Conservation (phyloP, 208 protist species). For the Leishmania tarentolae region DNA sequence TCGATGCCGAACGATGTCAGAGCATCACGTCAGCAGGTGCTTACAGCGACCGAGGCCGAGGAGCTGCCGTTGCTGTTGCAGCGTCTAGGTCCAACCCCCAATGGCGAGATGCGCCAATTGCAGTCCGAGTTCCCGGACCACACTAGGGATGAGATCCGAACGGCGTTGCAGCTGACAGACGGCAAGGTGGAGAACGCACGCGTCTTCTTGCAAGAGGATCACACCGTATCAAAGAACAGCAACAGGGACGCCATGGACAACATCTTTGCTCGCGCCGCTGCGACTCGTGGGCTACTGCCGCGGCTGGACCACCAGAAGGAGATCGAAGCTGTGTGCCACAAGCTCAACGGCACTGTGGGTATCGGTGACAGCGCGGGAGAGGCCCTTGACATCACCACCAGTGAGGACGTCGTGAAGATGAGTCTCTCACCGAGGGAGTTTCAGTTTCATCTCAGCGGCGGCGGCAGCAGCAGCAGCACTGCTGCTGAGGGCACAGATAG, state of each 20-base stretch:
- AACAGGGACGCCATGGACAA: slow-evolving; percentile 32
- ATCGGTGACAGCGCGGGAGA: slow-evolving; percentile 15
- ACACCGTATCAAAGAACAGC: slow-evolving; percentile 5
- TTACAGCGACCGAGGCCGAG: slow-evolving; percentile 12
- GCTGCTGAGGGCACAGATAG: background rate
- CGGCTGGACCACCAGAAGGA: background rate
- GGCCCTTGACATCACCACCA: background rate
- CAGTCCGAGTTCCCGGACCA: slow-evolving; percentile 44
- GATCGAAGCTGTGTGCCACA: slow-evolving; percentile 34
- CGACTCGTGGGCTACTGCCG: slow-evolving; percentile 23
- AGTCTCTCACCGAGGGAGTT: slow-evolving; percentile 19
- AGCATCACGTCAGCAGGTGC: slow-evolving; percentile 15
- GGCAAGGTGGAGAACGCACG: slow-evolving; percentile 37
- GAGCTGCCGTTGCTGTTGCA: slow-evolving; percentile 12
- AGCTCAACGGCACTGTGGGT: slow-evolving; percentile 34
- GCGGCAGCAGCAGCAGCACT: slow-evolving; percentile 2
- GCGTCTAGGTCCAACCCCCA: slow-evolving; percentile 8
- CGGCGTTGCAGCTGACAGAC: slow-evolving; percentile 39
- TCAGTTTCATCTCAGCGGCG: slow-evolving; percentile 2
- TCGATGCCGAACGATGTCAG: slow-evolving; percentile 4
- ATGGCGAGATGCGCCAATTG: background rate
- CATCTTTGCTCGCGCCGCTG: slow-evolving; percentile 27
- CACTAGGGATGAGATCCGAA: slow-evolving; percentile 30
- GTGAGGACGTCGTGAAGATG: slow-evolving; percentile 10
- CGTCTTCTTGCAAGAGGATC: slow-evolving; percentile 30